Evolutionary conservation across 2,329 filamentous ascomycete species (phyloP).

Genomic region (Fusarium sp.): DNA sequence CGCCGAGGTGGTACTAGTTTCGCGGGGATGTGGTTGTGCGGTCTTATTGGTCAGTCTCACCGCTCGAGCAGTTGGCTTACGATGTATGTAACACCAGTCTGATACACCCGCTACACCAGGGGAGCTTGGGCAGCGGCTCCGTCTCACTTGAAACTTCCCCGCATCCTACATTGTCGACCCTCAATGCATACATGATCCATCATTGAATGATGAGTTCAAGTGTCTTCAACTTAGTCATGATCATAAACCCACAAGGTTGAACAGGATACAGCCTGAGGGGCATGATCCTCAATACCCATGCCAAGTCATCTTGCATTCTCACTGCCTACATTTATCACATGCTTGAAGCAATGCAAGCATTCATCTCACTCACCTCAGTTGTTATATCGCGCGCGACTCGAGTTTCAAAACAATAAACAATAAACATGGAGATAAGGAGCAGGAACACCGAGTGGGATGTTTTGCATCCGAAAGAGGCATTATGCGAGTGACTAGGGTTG

Average conservation of each 20-base stretch:
- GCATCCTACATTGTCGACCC: conserved; percentile 35
- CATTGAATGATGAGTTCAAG: background rate
- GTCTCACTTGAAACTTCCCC: conserved; percentile 36
- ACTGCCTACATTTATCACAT: conserved; percentile 33
- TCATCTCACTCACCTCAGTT: conserved; percentile 21
- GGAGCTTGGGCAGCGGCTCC: conserved; percentile 11
- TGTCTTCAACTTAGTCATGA: conserved; percentile 4
- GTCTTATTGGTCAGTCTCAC: conserved; percentile 37
- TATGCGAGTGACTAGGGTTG: conserved; percentile 29
- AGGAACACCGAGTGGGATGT: conserved; percentile 34
- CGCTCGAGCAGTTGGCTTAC: conserved; percentile 6
- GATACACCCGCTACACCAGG: conserved; percentile 21
- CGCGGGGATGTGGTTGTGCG: conserved; percentile 36
- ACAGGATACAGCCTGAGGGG: conserved; percentile 4
- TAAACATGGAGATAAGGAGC: conserved; percentile 35
- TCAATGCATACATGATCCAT: conserved; percentile 4
- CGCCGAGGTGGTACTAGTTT: conserved; percentile 22
- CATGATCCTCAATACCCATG: conserved; percentile 1
- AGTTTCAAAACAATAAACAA: conserved; percentile 37
- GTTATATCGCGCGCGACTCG: conserved; percentile 19
- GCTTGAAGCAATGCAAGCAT: conserved; percentile 19
- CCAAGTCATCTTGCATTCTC: conserved; percentile 18
- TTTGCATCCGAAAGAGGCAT: conserved; percentile 25
- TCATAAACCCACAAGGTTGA: conserved; percentile 7
- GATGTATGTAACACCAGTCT: conserved; percentile 23